Base-by-base conservation (phyloP, 1,284 basidiomycete genomes). In the Phlebopus sp. region DNA sequence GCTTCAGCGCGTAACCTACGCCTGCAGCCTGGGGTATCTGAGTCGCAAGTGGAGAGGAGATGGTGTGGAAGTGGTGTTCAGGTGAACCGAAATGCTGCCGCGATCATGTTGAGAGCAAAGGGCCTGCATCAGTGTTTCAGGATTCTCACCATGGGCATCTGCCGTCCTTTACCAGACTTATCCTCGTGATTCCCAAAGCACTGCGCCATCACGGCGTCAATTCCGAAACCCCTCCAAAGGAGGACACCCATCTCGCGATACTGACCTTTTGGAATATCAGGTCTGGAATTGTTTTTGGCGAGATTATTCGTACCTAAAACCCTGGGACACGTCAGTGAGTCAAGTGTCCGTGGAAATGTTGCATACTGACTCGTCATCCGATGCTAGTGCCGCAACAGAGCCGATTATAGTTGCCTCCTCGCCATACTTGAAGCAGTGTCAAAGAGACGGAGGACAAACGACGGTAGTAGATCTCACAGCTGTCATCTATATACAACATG, bases 21-120 rank as follows among this genome's bases (percentile, higher is more conserved):
- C 95, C 95, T 0, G 94, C 93, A 6, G 93, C 95, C 69, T 97
- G 93, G 0, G 94, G 95, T 54, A 97, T 93, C 69, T 97, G 94
- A 0, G 94, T 97, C 2, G 89, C 91, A n/a, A 97, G 76, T 1
- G 94, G 90, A 9, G 90, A 93, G 4, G 93, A 96, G 54, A 97
- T 95, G 25, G 90, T 92, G 68, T 95, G 91, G 65, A 96, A 96
- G 64, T 96, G 92, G 54, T 89, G 81, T 49, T 84, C 71, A 2
- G 79, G 77, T 4, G 92, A 92, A 7, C 91, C 90, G 66, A 94
- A 93, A 63, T 97, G 94, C 88, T 90, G 48, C 25, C 30, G 19
- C 8, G 40, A 51, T 38, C 38, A 31, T 27, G 27, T 50, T 34
- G 43, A 34, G 35, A 34, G 42, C 42, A 42, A 37, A 51, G 46